Evolutionary conservation across 768 basidiomycete species (phyloP).

Genomic region (Lactifluus pinguis): DNA sequence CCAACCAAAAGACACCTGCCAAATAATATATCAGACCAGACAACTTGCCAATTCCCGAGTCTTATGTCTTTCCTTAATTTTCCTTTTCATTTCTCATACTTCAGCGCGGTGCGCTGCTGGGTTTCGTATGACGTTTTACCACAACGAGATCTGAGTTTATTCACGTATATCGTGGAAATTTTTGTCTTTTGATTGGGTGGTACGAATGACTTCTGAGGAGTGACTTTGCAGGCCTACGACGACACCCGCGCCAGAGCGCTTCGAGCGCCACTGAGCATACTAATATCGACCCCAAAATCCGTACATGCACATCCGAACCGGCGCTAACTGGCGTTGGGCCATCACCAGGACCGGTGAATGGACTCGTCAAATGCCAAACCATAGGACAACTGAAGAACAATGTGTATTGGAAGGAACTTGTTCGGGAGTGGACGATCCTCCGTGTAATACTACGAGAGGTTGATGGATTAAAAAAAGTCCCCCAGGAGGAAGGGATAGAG

Average conservation of each 20-base stretch:
- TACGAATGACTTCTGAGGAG: neutral
- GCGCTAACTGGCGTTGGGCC: conserved; percentile 20
- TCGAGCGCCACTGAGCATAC: conserved; percentile 22
- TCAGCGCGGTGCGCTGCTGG: conserved; percentile 14
- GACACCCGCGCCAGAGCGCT: neutral
- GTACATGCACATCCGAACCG: conserved; percentile 36
- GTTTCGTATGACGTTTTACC: neutral
- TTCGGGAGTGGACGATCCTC: conserved; percentile 75
- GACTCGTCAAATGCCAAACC: conserved; percentile 52
- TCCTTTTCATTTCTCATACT: neutral
- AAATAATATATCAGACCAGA: too few relatives aligned
- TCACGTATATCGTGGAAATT: conserved; percentile 2
- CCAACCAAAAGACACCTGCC: too few relatives aligned
- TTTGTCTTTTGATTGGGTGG: neutral
- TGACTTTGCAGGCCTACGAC: neutral
- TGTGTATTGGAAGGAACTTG: conserved; percentile 75
- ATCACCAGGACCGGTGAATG: conserved; percentile 23
- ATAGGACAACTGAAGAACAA: conserved; percentile 56
- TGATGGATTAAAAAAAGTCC: neutral
- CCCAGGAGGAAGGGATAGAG: neutral
- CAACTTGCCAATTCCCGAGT: neutral
- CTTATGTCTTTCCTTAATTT: neutral
- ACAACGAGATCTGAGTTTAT: neutral
- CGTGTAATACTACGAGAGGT: conserved; percentile 60
- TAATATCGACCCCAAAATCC: conserved; percentile 29